phyloP scores from a whole-genome alignment of 306 rosid genomes.

The Vachellia collinsii region DNA sequence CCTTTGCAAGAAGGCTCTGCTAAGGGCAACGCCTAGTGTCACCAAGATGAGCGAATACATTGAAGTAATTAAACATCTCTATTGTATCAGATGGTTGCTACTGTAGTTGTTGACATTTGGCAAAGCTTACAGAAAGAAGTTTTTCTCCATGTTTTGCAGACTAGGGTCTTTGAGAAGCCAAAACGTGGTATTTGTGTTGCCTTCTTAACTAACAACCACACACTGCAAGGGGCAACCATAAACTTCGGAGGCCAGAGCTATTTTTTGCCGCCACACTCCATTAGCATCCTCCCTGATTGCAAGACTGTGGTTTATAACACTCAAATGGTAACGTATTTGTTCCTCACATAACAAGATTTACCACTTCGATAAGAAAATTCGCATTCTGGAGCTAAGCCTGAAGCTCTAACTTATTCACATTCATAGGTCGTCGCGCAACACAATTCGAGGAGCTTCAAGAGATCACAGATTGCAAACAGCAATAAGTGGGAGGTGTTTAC shows the following conservation, averaged over 20 bases:
- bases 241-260: constrained; percentile 55
- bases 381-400: neutral
- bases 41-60: constrained; percentile 39
- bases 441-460: constrained; percentile 62
- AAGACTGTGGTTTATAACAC: constrained; percentile 79
- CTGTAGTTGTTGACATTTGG: neutral
- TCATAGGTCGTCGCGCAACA: constrained; percentile 82
- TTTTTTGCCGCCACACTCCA: constrained; percentile 75
- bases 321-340: constrained; percentile 45
- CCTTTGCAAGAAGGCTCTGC: constrained; percentile 68
- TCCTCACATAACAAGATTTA: constrained; percentile 33
- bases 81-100: neutral
- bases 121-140: neutral
- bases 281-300: constrained; percentile 92
- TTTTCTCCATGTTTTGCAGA: constrained; percentile 45
- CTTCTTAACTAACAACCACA: constrained; percentile 81
- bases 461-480: constrained; percentile 42
- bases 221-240: constrained; percentile 36
- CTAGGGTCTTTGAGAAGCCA: constrained; percentile 53
- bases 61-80: constrained; percentile 53
- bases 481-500: constrained; percentile 64
- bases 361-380: neutral
- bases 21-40: constrained; percentile 35
- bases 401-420: constrained; percentile 17
- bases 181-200: constrained; percentile 67